phyloP scores from a whole-genome alignment of 2,329 filamentous ascomycete species.

The Rhytidhysteron rufulum region DNA sequence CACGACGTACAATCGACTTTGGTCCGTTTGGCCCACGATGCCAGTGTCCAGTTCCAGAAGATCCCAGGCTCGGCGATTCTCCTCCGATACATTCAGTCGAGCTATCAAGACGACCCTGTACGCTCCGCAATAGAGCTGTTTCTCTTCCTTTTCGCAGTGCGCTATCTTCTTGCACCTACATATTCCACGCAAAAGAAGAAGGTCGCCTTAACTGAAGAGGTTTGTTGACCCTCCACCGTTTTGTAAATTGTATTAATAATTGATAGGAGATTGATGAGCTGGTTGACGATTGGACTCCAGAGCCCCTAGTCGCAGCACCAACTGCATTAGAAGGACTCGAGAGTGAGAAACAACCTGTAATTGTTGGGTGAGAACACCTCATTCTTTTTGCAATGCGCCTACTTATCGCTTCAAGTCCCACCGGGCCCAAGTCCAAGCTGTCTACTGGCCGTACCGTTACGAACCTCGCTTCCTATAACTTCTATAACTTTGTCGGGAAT shows the following conservation, averaged over 20 bases:
- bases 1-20: constrained; percentile 53
- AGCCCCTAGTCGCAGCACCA: constrained; percentile 75
- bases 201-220: constrained; percentile 82
- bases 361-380: constrained; percentile 73
- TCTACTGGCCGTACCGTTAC: constrained; percentile 83
- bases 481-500: constrained; percentile 94
- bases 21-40: constrained; percentile 52
- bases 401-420: constrained; percentile 58
- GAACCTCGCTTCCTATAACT: constrained; percentile 94
- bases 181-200: constrained; percentile 90
- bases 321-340: constrained; percentile 75
- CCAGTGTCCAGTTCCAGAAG: constrained; percentile 71
- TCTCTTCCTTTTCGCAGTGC: constrained; percentile 90
- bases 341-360: constrained; percentile 78
- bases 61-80: constrained; percentile 92
- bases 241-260: too few species aligned
- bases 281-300: constrained; percentile 93
- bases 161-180: constrained; percentile 85
- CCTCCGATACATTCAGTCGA: constrained; percentile 91
- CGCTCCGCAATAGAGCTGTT: constrained; percentile 91
- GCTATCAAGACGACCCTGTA: constrained; percentile 95
- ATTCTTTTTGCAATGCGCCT: neutral
- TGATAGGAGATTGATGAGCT: constrained; percentile 86
- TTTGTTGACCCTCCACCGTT: constrained; percentile 25
- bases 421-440: constrained; percentile 85